These are phyloP conservation scores for Cymbidium sinense DNA, from an alignment of 106 monocot species.

Conservation along the genomic window DNA sequence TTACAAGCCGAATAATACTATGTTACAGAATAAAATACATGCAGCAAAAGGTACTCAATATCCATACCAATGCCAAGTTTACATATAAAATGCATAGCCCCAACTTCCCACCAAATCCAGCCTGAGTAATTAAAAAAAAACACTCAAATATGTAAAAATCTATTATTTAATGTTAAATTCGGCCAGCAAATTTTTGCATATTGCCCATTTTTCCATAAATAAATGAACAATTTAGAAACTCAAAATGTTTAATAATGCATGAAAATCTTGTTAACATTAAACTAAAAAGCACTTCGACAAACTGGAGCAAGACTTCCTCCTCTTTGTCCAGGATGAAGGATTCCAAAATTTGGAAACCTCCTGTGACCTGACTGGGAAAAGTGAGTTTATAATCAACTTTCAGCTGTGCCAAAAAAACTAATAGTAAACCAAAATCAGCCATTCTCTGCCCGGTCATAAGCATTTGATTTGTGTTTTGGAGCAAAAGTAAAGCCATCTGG, in stretches of 20 bases:
- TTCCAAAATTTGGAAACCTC: neutral
- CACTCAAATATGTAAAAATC: too few relatives aligned
- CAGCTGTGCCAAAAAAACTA: neutral
- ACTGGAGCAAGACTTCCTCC: neutral
- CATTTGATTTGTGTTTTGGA: constrained; percentile 74
- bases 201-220: neutral
- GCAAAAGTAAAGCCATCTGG: constrained; percentile 61
- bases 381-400: neutral
- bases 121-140: too few relatives aligned
- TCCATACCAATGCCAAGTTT: too few relatives aligned
- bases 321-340: neutral
- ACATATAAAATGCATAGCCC: too few relatives aligned
- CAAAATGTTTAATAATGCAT: neutral
- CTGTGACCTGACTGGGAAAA: neutral
- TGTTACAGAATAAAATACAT: too few relatives aligned
- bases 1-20: too few relatives aligned
- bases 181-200: neutral
- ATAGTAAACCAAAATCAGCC: constrained; percentile 21
- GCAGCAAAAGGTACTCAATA: too few relatives aligned
- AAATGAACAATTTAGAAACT: neutral
- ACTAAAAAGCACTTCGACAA: neutral
- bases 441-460: constrained; percentile 61
- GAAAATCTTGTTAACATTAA: neutral
- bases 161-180: too few relatives aligned
- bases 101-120: too few relatives aligned